A percentile compares a stretch with the other conserved stretches of the same genome.
phyloP scores from a whole-genome alignment of 2,329 filamentous ascomycete genomes.

The Claviceps monticola region DNA sequence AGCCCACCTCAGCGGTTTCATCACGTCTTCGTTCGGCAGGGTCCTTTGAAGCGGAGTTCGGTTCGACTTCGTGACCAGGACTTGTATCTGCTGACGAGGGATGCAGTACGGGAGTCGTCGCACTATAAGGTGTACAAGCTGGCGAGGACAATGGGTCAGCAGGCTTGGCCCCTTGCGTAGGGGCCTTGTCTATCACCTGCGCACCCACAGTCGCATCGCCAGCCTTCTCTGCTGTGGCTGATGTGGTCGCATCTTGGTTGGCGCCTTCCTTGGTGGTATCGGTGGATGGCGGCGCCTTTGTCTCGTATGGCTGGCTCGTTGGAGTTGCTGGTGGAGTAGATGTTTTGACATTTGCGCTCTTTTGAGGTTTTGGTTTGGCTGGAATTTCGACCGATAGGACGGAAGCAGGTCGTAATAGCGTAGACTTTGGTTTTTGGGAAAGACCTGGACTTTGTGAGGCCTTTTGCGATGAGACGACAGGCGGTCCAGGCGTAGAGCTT shows the following conservation, averaged over 20 bases:
- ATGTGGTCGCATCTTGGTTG: neutral
- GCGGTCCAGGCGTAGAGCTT: constrained; percentile 1
- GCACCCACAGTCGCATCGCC: neutral
- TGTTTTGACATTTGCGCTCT: neutral
- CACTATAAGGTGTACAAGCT: constrained; percentile 58
- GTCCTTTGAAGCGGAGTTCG: constrained; percentile 32
- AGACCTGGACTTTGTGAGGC: neutral
- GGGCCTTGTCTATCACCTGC: constrained; percentile 19
- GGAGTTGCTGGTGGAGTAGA: neutral
- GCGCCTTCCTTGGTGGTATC: neutral
- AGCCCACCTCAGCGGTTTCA: constrained; percentile 15
- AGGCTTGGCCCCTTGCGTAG: constrained; percentile 22
- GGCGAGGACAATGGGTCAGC: constrained; percentile 39
- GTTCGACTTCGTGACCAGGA: constrained; percentile 52
- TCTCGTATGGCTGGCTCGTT: neutral
- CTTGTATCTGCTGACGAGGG: constrained; percentile 62
- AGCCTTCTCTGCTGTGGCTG: neutral
- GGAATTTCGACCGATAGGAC: neutral
- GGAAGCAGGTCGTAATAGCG: neutral
- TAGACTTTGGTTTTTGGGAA: constrained; percentile 4
- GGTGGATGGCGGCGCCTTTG: neutral
- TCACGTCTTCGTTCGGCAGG: constrained; percentile 29
- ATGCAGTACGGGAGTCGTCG: constrained; percentile 55
- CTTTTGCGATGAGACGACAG: neutral
- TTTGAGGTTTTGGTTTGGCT: neutral